Conservation (phyloP, 257 asterid genomes). For the Solanum sitiens region DNA sequence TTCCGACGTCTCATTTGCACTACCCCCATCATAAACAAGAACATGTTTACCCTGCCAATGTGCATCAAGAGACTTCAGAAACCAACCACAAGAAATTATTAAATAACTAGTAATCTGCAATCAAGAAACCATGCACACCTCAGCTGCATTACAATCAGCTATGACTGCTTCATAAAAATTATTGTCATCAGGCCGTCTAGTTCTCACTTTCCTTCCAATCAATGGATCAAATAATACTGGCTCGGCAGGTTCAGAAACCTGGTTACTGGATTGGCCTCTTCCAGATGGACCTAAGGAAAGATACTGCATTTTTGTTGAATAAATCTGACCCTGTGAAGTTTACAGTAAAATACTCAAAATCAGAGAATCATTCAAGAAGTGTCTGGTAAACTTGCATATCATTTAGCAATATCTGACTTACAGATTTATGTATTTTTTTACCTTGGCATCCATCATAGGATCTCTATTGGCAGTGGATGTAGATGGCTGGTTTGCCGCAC, state of each 20-base stretch:
- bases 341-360: neutral
- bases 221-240: neutral
- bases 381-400: neutral
- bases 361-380: neutral
- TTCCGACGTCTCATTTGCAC: neutral
- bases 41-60: neutral
- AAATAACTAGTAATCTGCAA: neutral
- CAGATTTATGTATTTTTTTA: neutral
- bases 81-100: neutral
- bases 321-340: neutral
- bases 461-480: neutral
- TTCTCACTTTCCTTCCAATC: neutral
- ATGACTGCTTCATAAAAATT: neutral
- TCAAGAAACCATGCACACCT: neutral
- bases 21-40: neutral
- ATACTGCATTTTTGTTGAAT: neutral
- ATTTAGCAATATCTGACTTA: neutral
- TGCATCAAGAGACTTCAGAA: neutral
- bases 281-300: neutral
- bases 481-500: neutral
- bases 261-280: neutral
- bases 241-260: neutral
- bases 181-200: neutral
- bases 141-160: neutral
- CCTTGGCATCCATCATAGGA: neutral